Evolutionary conservation across 2,329 filamentous ascomycete species (phyloP).

Genomic region (Scytalidium lignicola): DNA sequence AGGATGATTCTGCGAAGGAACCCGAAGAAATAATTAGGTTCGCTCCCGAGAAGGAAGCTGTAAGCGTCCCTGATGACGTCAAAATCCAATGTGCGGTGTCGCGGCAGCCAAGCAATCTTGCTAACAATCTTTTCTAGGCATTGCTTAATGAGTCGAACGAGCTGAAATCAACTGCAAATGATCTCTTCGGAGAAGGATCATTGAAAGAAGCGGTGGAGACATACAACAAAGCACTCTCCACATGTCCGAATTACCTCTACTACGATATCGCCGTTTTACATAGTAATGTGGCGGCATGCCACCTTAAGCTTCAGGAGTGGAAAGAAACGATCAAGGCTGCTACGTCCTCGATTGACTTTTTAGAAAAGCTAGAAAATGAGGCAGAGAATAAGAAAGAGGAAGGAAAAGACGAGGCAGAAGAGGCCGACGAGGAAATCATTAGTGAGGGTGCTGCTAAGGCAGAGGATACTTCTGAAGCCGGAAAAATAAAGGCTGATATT

Average conservation of each 20-base stretch:
- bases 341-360: conserved; percentile 63
- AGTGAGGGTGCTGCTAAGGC: conserved; percentile 52
- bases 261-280: conserved; percentile 84
- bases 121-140: conserved; percentile 47
- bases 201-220: conserved; percentile 74
- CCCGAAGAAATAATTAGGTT: conserved; percentile 28
- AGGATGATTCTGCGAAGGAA: conserved; percentile 8
- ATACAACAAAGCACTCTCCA: conserved; percentile 74
- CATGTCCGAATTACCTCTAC: conserved; percentile 78
- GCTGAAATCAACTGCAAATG: conserved; percentile 72
- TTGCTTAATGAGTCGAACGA: conserved; percentile 67
- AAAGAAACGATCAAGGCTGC: conserved; percentile 74
- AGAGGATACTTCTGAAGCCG: conserved; percentile 25
- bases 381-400: conserved; percentile 15
- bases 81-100: too few species aligned
- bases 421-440: conserved; percentile 55
- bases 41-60: conserved; percentile 38
- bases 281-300: conserved; percentile 85
- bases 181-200: conserved; percentile 66
- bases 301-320: conserved; percentile 81
- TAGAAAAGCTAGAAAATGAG: conserved; percentile 54
- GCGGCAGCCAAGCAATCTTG: background rate
- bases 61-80: conserved; percentile 13
- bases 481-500: conserved; percentile 54
- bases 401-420: conserved; percentile 30